Evolutionary conservation across 768 basidiomycete genomes (phyloP), one percentile per base, ranked within the genome.

Genomic region (Phylloporus arenicola): DNA sequence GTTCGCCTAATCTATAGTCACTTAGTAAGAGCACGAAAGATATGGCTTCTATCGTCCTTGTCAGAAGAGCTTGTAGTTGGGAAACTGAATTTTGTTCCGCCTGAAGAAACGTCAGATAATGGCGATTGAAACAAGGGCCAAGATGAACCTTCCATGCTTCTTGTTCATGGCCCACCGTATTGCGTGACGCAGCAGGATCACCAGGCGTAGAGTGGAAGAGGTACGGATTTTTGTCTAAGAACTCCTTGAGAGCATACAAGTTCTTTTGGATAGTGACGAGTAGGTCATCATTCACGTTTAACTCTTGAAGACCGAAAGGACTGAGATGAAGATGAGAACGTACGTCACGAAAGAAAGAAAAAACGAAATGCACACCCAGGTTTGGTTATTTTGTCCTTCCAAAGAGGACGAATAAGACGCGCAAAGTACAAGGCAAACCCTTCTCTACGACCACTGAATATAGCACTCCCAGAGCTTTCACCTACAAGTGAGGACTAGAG

Each of bases 1-100:
- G 76, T 54, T 95, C 91, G 16, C 86, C 82, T 20, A 98, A 75
- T 50, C 83, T 81, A 71, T 97, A 95, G 62, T 99, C 96, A 58
- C 82, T 92, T 45, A 98, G 74, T 17, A 98, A 82, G 24, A 98
- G 76, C 45, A 98, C 75, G 67, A 98, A 99, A 0, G 92, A 91
- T 49, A 98, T 81, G 0, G 91, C 96, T 68, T 99, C 96, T 43
- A 97, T 89, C 5, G 91, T 84, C 61, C 94, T 82, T 10, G 79
- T 80, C 41, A 98, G 71, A 40, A 99, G 78, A 17, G 77, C 70
- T 42, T 83, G 76, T 7, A 95, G 70, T 63, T 89, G 83, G n/a
- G 76, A 72, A n/a, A 90, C 84, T 14, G 92, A 92, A 43, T 67
- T 76, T 63, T 90, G 86, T 64, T 95, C 92, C 3, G 82, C 87